Conservation (phyloP, 352 stramenopile species). For the Plasmopara muralis region DNA sequence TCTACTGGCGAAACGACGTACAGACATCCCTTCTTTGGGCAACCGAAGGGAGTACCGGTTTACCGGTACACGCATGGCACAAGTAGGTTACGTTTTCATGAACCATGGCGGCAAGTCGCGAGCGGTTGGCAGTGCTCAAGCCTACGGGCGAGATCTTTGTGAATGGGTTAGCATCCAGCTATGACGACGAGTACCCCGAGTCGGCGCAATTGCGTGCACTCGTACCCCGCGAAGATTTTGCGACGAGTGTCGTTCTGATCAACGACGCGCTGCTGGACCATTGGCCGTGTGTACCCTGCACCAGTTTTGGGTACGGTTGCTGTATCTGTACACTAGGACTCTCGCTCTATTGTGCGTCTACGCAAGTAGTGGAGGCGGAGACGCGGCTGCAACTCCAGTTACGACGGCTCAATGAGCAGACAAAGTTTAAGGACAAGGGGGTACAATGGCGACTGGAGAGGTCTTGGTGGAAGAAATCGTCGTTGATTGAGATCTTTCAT, state of each 20-base stretch:
- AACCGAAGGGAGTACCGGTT: not conserved
- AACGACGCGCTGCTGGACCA: slow-evolving; percentile 80
- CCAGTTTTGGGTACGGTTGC: slow-evolving; percentile 73
- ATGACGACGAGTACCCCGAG: slow-evolving; percentile 69
- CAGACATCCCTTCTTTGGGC: not conserved
- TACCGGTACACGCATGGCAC: not conserved
- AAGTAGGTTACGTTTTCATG: not conserved
- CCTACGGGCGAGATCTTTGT: slow-evolving; percentile 72
- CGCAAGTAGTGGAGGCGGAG: slow-evolving; percentile 71
- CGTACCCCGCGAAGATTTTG: slow-evolving; percentile 65
- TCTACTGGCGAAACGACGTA: slow-evolving; percentile 21
- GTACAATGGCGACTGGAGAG: slow-evolving; percentile 63
- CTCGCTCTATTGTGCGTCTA: slow-evolving; percentile 73
- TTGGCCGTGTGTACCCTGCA: slow-evolving; percentile 80
- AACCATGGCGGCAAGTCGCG: slow-evolving; percentile 16
- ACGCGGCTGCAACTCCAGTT: slow-evolving; percentile 57
- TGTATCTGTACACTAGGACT: slow-evolving; percentile 76
- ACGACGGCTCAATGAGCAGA: slow-evolving; percentile 59
- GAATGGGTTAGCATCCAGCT: slow-evolving; percentile 67
- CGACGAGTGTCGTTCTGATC: slow-evolving; percentile 51
- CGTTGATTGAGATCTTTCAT: slow-evolving; percentile 56
- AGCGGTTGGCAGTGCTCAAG: slow-evolving; percentile 41
- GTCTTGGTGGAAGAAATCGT: slow-evolving; percentile 61
- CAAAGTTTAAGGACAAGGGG: slow-evolving; percentile 44
- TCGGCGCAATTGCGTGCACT: slow-evolving; percentile 29